A percentile compares a stretch with the other conserved stretches of the same genome.
Evolutionary conservation across 331 rosid genomes (phyloP).

Genomic region (Rhamnella rubrinervis): DNA sequence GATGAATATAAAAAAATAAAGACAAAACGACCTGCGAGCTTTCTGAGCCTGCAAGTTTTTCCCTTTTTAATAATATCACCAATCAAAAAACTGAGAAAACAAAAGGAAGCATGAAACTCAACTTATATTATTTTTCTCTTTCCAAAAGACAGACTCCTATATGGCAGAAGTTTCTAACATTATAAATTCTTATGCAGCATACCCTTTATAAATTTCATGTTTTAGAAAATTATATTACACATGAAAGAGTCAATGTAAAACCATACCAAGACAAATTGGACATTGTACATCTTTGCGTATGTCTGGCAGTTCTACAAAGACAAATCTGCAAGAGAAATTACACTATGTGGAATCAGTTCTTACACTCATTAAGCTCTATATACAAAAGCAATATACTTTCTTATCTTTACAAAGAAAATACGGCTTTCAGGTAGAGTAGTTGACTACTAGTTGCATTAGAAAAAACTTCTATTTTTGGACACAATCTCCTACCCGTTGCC

Average conservation of each 20-base stretch:
- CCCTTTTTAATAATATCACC: background rate
- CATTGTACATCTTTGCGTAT: slow-evolving; percentile 89
- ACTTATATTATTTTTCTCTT: too few species aligned
- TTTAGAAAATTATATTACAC: slow-evolving; percentile 11
- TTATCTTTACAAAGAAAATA: background rate
- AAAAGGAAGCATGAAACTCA: background rate
- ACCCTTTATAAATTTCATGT: background rate
- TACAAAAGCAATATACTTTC: background rate
- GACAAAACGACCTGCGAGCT: background rate
- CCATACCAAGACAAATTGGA: slow-evolving; percentile 89
- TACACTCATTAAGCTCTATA: background rate
- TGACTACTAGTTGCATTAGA: too few species aligned
- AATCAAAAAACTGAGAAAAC: background rate
- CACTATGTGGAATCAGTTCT: slow-evolving; percentile 19
- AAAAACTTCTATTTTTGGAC: too few species aligned
- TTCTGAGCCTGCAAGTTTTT: background rate
- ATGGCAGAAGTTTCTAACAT: background rate
- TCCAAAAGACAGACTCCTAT: background rate
- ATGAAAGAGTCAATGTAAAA: slow-evolving; percentile 30
- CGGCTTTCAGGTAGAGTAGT: too few species aligned
- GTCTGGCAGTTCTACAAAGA: slow-evolving; percentile 54
- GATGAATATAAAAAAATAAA: background rate
- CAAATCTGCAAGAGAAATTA: slow-evolving; percentile 52
- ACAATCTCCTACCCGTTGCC: too few species aligned
- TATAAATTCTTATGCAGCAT: background rate